phyloP scores from a whole-genome alignment of 1,284 basidiomycete genomes.

The Jaminaea rosea region DNA sequence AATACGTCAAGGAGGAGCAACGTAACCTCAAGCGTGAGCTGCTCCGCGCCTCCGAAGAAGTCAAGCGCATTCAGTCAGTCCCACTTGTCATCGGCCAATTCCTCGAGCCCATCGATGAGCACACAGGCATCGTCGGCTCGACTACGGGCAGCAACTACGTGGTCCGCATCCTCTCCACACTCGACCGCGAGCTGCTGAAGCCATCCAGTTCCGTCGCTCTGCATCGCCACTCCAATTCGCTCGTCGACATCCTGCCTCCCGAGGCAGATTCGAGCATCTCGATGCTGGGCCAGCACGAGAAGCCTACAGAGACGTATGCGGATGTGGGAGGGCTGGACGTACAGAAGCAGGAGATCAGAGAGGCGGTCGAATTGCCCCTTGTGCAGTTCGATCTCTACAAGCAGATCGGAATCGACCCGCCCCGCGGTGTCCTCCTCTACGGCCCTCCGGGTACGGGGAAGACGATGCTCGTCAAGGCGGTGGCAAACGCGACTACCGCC shows the following conservation, averaged over 20 bases:
- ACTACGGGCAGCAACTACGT: conserved; percentile 99
- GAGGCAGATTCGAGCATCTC: conserved; percentile 96
- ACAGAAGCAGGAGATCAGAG: conserved; percentile 98
- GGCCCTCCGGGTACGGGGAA: conserved; percentile 96
- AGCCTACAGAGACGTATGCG: conserved; percentile 51
- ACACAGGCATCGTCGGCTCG: conserved; percentile 92
- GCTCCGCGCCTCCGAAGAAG: conserved; percentile 96
- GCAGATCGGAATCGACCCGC: conserved; percentile 99
- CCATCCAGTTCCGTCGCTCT: conserved; percentile 93
- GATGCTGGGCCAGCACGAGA: conserved; percentile 63
- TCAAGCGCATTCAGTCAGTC: conserved; percentile 97
- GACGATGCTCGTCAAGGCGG: conserved; percentile 98
- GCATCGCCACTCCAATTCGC: conserved; percentile 94
- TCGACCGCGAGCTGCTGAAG: conserved; percentile 94
- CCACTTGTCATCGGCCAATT: conserved; percentile 99
- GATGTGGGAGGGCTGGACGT: conserved; percentile 88
- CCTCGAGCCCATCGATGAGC: conserved; percentile 96
- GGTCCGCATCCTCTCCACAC: conserved; percentile 89
- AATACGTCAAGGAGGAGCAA: conserved; percentile 98
- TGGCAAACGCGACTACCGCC: conserved; percentile 93
- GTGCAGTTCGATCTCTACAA: conserved; percentile 90
- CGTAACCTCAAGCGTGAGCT: conserved; percentile 95
- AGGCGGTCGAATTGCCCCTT: conserved; percentile 96
- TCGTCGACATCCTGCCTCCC: conserved; percentile 95
- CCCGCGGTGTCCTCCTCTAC: conserved; percentile 78